phyloP scores from a whole-genome alignment of 2,329 filamentous ascomycete genomes.

The Alternaria novae-zelandiae region DNA sequence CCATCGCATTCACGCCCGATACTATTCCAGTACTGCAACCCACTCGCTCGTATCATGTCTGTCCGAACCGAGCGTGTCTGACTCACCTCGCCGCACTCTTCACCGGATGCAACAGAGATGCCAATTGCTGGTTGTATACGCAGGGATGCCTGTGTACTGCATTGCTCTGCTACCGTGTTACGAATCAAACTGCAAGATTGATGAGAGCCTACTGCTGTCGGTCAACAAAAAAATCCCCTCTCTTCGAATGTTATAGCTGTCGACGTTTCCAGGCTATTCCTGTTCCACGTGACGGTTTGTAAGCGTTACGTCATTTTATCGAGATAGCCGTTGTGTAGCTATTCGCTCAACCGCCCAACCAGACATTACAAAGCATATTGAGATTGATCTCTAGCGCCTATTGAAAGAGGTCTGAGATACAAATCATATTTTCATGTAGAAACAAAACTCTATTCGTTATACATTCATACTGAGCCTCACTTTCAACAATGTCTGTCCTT shows the following conservation, averaged over 20 bases:
- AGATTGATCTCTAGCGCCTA: background rate
- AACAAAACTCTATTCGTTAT: slow-evolving; percentile 10
- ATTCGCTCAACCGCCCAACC: background rate
- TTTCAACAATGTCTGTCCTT: slow-evolving; percentile 47
- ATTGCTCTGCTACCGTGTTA: background rate
- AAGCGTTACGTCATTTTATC: background rate
- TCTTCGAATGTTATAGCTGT: background rate
- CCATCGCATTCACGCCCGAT: background rate
- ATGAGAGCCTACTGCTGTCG: background rate
- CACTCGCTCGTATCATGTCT: background rate
- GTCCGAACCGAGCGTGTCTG: background rate
- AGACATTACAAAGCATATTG: background rate
- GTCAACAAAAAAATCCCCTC: background rate
- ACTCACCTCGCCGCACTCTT: background rate
- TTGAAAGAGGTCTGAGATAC: no score
- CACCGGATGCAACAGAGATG: background rate
- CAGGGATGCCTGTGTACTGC: background rate
- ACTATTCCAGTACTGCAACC: background rate
- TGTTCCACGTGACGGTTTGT: background rate
- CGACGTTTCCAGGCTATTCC: no score
- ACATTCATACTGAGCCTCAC: background rate
- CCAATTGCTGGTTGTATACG: background rate
- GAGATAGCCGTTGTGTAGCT: background rate
- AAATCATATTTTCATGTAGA: background rate
- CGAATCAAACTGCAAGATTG: background rate